These are phyloP conservation scores for Byssoonygena ceratinophila DNA, from an alignment of 2,329 filamentous ascomycete species.

Conservation along the genomic window DNA sequence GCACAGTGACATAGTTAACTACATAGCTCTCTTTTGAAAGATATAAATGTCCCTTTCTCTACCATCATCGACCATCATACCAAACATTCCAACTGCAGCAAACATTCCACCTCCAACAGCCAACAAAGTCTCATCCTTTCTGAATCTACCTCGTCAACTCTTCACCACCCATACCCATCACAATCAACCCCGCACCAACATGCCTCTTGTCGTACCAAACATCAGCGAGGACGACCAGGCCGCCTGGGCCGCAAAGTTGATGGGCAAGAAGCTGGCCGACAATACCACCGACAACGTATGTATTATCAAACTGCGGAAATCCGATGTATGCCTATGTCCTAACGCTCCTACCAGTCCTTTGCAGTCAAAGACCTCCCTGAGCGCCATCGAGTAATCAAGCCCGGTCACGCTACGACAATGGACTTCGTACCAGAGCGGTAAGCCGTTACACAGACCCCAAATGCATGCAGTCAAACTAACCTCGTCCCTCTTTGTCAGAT, in stretches of 20 bases:
- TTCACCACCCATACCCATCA: constrained; percentile 2
- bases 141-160: constrained; percentile 1
- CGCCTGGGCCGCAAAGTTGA: constrained; percentile 37
- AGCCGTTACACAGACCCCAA: constrained; percentile 8
- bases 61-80: neutral
- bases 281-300: constrained; percentile 23
- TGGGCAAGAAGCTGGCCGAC: constrained; percentile 39
- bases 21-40: too few relatives aligned
- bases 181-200: constrained; percentile 16
- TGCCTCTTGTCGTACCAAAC: constrained; percentile 41
- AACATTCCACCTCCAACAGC: neutral
- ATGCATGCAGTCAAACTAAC: neutral
- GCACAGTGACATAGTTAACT: too few relatives aligned
- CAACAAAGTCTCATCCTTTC: constrained; percentile 1
- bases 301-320: too few relatives aligned
- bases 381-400: constrained; percentile 36
- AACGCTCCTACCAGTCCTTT: constrained; percentile 28
- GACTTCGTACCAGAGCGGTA: constrained; percentile 37
- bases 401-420: constrained; percentile 30
- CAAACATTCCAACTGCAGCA: neutral
- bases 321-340: too few relatives aligned
- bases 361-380: constrained; percentile 39
- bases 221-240: constrained; percentile 30
- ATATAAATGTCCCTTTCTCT: constrained; percentile 6
- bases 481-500: constrained; percentile 19